A percentile compares a stretch with the other conserved stretches of the same genome.
These are phyloP conservation scores for Rhizopogon salebrosus DNA, from an alignment of 768 basidiomycete genomes.

Conservation along the genomic window DNA sequence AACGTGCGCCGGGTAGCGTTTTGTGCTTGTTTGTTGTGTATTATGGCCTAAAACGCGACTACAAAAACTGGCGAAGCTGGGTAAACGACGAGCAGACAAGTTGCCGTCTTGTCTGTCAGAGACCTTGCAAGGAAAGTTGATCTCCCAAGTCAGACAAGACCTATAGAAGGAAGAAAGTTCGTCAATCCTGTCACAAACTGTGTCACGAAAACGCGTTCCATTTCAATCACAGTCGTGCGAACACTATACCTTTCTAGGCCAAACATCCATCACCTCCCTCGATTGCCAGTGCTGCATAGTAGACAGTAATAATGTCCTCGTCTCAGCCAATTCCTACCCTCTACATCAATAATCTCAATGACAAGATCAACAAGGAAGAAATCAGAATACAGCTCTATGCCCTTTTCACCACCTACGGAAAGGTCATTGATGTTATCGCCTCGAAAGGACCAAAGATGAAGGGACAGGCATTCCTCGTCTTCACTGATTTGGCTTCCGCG, in stretches of 20 bases:
- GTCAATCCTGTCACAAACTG: too few relatives aligned
- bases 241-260: conserved; percentile 14
- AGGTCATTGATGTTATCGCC: conserved; percentile 89
- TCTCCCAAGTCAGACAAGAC: too few relatives aligned
- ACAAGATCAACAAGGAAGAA: conserved; percentile 90
- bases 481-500: conserved; percentile 84
- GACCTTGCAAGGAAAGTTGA: too few relatives aligned
- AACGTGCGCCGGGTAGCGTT: conserved; percentile 15
- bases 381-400: conserved; percentile 76
- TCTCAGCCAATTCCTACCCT: conserved; percentile 82
- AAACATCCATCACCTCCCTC: not conserved
- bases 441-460: conserved; percentile 81
- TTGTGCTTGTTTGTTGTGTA: conserved; percentile 26
- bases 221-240: conserved; percentile 15
- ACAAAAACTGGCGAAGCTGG: conserved; percentile 10
- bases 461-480: conserved; percentile 96
- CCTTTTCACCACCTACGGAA: conserved; percentile 91
- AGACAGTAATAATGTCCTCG: conserved; percentile 31
- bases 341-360: conserved; percentile 91
- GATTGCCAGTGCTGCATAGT: too few relatives aligned
- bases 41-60: conserved; percentile 22
- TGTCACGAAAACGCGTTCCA: not conserved
- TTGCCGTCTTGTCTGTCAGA: too few relatives aligned
- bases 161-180: too few relatives aligned
- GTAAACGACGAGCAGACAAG: conserved; percentile 1